Evolutionary conservation across 2,329 filamentous ascomycete genomes (phyloP).

Genomic region (Apiospora arundinis): DNA sequence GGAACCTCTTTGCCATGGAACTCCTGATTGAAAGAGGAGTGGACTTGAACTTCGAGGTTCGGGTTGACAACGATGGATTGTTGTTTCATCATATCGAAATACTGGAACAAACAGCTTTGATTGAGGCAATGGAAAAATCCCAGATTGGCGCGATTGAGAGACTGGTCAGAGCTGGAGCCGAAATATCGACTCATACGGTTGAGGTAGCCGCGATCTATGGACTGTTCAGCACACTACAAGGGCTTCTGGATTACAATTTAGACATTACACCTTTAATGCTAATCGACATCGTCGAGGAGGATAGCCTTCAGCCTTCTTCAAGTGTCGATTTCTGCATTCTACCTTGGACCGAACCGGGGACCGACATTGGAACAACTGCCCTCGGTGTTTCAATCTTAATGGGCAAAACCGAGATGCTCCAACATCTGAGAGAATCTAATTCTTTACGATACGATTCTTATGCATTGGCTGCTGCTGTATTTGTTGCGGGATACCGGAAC

Average conservation of each 20-base stretch:
- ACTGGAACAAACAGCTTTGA: neutral
- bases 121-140: neutral
- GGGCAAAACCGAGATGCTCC: neutral
- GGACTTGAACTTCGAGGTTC: neutral
- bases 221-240: neutral
- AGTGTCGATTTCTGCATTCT: neutral
- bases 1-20: neutral
- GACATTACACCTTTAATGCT: neutral
- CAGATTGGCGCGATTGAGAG: neutral
- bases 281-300: neutral
- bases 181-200: neutral
- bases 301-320: neutral
- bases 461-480: neutral
- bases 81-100: neutral
- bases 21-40: neutral
- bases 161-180: neutral
- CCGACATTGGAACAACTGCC: neutral
- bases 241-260: neutral
- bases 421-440: rapidly evolving
- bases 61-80: neutral
- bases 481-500: neutral
- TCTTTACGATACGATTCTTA: neutral
- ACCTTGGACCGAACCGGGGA: neutral
- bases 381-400: neutral
- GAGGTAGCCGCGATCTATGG: neutral